Conservation (phyloP, 2,329 filamentous ascomycete species). For the Monilinia vaccinii-corymbosi region DNA sequence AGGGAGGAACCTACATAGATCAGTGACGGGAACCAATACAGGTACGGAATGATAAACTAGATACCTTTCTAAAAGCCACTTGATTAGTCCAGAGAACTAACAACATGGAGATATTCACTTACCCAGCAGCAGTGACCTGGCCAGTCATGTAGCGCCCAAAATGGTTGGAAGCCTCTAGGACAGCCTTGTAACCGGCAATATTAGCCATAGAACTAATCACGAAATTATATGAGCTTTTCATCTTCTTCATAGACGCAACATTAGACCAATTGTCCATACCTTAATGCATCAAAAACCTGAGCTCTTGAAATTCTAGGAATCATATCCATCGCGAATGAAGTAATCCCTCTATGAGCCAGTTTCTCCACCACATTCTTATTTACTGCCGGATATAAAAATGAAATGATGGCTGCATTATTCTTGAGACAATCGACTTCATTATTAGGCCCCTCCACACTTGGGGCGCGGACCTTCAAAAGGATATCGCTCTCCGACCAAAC, state of each 20-base stretch:
- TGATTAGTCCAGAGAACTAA: conserved; percentile 18
- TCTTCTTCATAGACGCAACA: neutral
- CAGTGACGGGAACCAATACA: conserved; percentile 6
- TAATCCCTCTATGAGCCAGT: conserved; percentile 61
- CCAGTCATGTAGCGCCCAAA: conserved; percentile 85
- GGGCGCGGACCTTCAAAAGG: conserved; percentile 74
- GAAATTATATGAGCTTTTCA: conserved; percentile 8
- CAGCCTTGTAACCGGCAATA: conserved; percentile 87
- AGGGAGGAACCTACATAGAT: conserved; percentile 64
- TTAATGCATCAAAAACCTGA: conserved; percentile 77
- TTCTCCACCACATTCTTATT: conserved; percentile 68
- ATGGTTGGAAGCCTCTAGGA: conserved; percentile 79
- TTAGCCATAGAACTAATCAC: conserved; percentile 75
- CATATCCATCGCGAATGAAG: conserved; percentile 85
- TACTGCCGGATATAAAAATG: conserved; percentile 74
- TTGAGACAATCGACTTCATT: conserved; percentile 61
- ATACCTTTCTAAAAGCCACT: conserved; percentile 26
- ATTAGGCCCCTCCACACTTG: conserved; percentile 46
- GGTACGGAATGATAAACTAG: neutral
- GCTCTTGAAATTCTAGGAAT: conserved; percentile 83
- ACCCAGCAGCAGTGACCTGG: conserved; percentile 80
- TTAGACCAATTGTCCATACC: conserved; percentile 15
- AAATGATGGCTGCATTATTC: conserved; percentile 66
- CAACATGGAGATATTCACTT: conserved; percentile 20
- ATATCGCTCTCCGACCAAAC: conserved; percentile 72